Evolutionary conservation across 2,329 filamentous ascomycete genomes (phyloP).

Genomic region (Exophiala calicioides): DNA sequence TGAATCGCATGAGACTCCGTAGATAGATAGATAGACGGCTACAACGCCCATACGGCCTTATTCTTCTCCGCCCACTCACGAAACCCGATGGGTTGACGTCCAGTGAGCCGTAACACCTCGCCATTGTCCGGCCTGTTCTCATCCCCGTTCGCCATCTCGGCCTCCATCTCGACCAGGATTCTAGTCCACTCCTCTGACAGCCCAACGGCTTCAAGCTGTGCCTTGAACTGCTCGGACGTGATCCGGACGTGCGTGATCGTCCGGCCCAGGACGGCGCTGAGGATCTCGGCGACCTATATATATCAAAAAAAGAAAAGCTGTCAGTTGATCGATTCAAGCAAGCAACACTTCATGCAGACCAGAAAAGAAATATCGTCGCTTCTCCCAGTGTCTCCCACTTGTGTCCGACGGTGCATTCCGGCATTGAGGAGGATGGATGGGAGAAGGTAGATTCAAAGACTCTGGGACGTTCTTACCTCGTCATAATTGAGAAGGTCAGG

Average conservation of each 20-base stretch:
- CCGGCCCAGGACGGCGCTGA: neutral
- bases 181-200: neutral
- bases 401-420: too few relatives aligned
- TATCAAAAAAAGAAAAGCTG: neutral
- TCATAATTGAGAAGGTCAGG: constrained; percentile 38
- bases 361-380: too few relatives aligned
- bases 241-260: constrained; percentile 1
- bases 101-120: neutral
- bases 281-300: constrained; percentile 1
- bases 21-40: too few relatives aligned
- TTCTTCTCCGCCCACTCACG: constrained; percentile 5
- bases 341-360: too few relatives aligned
- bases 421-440: too few relatives aligned
- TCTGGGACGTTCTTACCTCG: constrained; percentile 34
- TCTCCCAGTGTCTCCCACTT: too few relatives aligned
- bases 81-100: neutral
- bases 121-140: constrained; percentile 2
- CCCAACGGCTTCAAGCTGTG: neutral
- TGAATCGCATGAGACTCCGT: too few relatives aligned
- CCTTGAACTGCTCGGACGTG: neutral
- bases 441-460: too few relatives aligned
- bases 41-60: neutral
- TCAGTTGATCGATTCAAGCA: too few relatives aligned
- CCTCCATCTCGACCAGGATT: constrained; percentile 2
- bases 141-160: neutral